Conservation (phyloP, 2,329 filamentous ascomycete genomes). For the Fusarium decemcellulare region DNA sequence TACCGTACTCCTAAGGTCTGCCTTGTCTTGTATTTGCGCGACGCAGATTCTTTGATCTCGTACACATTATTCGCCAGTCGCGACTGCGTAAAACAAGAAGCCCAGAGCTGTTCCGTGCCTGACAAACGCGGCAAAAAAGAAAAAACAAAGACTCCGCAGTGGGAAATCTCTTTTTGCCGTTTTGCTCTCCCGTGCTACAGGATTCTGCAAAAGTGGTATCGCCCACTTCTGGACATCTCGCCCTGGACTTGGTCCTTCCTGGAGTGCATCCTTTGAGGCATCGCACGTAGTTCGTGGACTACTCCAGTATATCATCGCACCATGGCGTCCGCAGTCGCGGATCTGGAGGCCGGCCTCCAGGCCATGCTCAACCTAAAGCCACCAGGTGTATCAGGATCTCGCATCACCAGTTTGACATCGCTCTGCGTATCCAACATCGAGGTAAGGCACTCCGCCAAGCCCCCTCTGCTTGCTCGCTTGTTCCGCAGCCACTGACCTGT, state of each 20-base stretch:
- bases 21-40: conserved; percentile 43
- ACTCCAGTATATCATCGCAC: conserved; percentile 41
- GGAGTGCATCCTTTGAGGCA: conserved; percentile 35
- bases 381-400: conserved; percentile 93
- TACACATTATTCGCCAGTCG: conserved; percentile 43
- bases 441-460: conserved; percentile 66
- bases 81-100: conserved; percentile 46
- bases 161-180: conserved; percentile 17
- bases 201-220: conserved; percentile 25
- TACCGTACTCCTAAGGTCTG: conserved; percentile 46
- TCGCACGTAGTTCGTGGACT: conserved; percentile 41
- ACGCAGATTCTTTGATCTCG: conserved; percentile 36
- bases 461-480: not conserved
- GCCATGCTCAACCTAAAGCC: conserved; percentile 93
- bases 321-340: conserved; percentile 89
- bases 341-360: conserved; percentile 91
- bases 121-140: conserved; percentile 29
- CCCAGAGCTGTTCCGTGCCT: conserved; percentile 42
- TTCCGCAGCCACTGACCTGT: conserved; percentile 37
- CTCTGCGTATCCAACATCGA: conserved; percentile 92
- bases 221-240: conserved; percentile 27
- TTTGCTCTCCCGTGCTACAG: conserved; percentile 39
- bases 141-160: conserved; percentile 24
- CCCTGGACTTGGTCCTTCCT: conserved; percentile 14
- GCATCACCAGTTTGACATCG: conserved; percentile 88